A percentile compares a stretch with the other conserved stretches of the same genome.
These are phyloP conservation scores for Teratosphaeria destructans DNA, from an alignment of 2,329 filamentous ascomycete species.

Conservation along the genomic window DNA sequence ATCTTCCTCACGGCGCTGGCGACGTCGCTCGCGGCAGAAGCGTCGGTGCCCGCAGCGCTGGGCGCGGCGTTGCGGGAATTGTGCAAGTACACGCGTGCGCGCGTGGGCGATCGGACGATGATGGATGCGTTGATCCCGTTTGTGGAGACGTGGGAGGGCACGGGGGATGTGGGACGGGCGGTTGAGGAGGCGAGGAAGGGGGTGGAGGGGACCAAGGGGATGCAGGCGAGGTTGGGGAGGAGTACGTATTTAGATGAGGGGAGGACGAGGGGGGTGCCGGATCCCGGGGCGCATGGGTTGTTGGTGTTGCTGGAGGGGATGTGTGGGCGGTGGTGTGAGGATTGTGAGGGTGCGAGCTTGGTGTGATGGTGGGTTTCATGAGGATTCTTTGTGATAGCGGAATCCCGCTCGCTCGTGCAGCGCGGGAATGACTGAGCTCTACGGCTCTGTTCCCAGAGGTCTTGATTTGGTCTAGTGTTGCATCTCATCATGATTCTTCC, in stretches of 20 bases:
- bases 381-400: no score
- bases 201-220: conserved; percentile 25
- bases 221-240: conserved; percentile 26
- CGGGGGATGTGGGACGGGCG: conserved; percentile 14
- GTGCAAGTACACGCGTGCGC: conserved; percentile 24
- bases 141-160: conserved; percentile 16
- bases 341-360: no score
- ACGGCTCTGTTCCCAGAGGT: no score
- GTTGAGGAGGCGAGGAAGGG: conserved; percentile 18
- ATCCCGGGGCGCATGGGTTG: conserved; percentile 28
- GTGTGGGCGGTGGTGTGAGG: conserved; percentile 1
- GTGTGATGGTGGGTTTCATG: no score
- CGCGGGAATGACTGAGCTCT: no score
- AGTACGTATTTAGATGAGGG: conserved; percentile 28
- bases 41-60: conserved; percentile 15
- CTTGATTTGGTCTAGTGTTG: no score
- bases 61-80: conserved; percentile 19
- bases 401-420: no score
- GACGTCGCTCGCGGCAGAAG: conserved; percentile 14
- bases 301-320: conserved; percentile 26
- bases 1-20: conserved; percentile 26
- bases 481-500: no score
- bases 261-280: conserved; percentile 26
- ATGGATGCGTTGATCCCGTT: conserved; percentile 29
- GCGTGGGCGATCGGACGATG: conserved; percentile 26